These are phyloP conservation scores for Xylariaceae sp. DNA, from an alignment of 2,329 filamentous ascomycete genomes.

Conservation along the genomic window DNA sequence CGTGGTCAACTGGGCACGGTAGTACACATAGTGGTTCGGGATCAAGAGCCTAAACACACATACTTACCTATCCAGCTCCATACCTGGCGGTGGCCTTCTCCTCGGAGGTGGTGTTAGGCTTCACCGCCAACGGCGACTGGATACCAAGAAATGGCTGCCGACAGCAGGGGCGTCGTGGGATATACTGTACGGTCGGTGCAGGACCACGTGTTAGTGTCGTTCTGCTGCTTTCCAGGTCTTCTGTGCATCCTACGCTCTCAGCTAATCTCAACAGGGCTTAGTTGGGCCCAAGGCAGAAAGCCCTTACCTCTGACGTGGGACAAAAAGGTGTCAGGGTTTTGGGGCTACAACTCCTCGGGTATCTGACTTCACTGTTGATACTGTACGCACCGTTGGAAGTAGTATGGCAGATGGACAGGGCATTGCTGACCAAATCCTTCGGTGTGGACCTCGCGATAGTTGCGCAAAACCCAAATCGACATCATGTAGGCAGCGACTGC, in stretches of 20 bases:
- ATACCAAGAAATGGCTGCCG: neutral
- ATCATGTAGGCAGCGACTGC: neutral
- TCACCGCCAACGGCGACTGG: neutral
- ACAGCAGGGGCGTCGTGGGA: neutral
- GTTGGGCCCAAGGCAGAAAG: neutral
- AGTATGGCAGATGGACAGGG: neutral
- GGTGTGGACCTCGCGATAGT: neutral
- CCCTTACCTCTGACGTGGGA: neutral
- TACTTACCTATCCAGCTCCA: too few species aligned
- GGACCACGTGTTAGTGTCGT: neutral
- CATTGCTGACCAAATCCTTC: neutral
- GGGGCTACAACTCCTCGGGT: neutral
- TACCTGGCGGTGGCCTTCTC: neutral
- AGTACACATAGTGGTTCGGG: neutral
- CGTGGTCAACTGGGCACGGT: too few species aligned
- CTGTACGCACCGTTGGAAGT: neutral
- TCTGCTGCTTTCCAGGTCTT: neutral
- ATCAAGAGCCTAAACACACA: neutral
- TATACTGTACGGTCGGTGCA: neutral
- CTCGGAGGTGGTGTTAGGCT: neutral
- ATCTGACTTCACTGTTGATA: too few species aligned
- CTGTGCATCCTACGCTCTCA: neutral
- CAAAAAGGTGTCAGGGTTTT: neutral
- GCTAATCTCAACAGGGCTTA: neutral
- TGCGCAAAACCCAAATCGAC: neutral